Evolutionary conservation across 805 yeast species (phyloP).

Genomic region (Ogataea ganodermae): DNA sequence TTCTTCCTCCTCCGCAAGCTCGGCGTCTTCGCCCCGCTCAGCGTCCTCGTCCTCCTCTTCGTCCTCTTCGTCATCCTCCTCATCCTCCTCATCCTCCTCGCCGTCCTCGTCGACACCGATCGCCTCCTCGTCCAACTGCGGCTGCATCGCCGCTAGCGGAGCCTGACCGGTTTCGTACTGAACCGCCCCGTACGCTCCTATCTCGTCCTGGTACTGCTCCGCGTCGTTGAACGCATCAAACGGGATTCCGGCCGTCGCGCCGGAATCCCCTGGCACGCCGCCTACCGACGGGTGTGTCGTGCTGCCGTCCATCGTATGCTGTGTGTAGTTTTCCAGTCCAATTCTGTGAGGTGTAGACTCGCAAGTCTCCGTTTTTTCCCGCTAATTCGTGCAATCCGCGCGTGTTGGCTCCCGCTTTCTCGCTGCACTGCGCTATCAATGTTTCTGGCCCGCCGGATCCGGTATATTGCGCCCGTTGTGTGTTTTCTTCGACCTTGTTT

Average conservation of each 20-base stretch:
- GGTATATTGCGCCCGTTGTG: no score
- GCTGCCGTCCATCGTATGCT: slow-evolving; percentile 4
- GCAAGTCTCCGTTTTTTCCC: no score
- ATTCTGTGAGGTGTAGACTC: no score
- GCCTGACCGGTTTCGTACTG: slow-evolving; percentile 11
- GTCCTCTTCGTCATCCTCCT: slow-evolving; percentile 34
- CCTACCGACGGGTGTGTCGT: slow-evolving; percentile 6
- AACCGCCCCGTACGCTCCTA: slow-evolving; percentile 15
- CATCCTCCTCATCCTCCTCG: slow-evolving; percentile 25
- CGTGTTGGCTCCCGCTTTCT: no score
- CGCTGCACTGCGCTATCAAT: no score
- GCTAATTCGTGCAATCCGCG: no score
- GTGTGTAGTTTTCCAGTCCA: not conserved
- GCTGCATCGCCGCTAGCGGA: slow-evolving; percentile 12
- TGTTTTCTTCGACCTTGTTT: no score
- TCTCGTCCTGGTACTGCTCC: slow-evolving; percentile 17
- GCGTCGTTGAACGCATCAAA: slow-evolving; percentile 20
- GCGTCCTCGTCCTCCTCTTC: slow-evolving; percentile 35
- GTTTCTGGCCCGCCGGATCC: no score
- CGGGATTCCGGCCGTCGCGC: slow-evolving; percentile 19
- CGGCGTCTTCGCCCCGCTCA: slow-evolving; percentile 19
- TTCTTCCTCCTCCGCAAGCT: slow-evolving; percentile 35
- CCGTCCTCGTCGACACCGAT: slow-evolving; percentile 22
- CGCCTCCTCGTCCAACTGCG: slow-evolving; percentile 18
- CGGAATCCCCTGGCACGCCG: slow-evolving; percentile 1